phyloP scores from a whole-genome alignment of 805 yeast genomes.

The Zygoascus bituminiphila region DNA sequence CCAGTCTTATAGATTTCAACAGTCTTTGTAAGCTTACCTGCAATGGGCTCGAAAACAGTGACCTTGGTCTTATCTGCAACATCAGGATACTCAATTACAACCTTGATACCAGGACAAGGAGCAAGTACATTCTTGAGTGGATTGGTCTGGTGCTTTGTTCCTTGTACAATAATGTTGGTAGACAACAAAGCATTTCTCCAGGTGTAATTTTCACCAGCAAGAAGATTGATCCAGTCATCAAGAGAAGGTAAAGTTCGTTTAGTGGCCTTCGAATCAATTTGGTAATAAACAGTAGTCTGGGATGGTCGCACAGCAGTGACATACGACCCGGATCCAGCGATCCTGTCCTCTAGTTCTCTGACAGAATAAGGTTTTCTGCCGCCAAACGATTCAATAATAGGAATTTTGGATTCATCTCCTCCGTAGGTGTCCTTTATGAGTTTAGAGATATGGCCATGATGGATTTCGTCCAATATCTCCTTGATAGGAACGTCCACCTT shows the following conservation, averaged over 20 bases:
- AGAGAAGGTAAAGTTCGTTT: constrained; percentile 31
- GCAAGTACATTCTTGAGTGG: constrained; percentile 73
- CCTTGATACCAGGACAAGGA: constrained; percentile 58
- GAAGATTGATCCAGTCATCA: constrained; percentile 63
- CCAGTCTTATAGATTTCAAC: constrained; percentile 51
- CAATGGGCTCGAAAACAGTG: constrained; percentile 59
- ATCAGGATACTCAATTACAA: constrained; percentile 48
- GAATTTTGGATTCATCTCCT: constrained; percentile 65
- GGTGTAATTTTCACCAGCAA: constrained; percentile 69
- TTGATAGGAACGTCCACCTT: constrained; percentile 87
- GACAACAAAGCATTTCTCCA: constrained; percentile 93
- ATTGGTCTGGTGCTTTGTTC: constrained; percentile 65
- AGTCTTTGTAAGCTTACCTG: constrained; percentile 49
- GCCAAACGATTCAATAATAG: constrained; percentile 85
- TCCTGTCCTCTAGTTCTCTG: constrained; percentile 18
- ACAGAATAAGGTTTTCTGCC: constrained; percentile 41
- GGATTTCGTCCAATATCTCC: constrained; percentile 79
- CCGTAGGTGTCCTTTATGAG: constrained; percentile 61
- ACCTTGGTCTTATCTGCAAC: constrained; percentile 50
- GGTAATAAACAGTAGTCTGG: constrained; percentile 29
- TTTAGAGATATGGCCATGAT: constrained; percentile 76
- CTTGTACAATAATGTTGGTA: constrained; percentile 77
- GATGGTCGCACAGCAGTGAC: constrained; percentile 19
- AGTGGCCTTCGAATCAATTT: constrained; percentile 30
- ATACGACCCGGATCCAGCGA: constrained; percentile 15